Evolutionary conservation across 1,139 yeast species (phyloP), one percentile per base, ranked within the genome.

Genomic region (Taiozyma onychis): DNA sequence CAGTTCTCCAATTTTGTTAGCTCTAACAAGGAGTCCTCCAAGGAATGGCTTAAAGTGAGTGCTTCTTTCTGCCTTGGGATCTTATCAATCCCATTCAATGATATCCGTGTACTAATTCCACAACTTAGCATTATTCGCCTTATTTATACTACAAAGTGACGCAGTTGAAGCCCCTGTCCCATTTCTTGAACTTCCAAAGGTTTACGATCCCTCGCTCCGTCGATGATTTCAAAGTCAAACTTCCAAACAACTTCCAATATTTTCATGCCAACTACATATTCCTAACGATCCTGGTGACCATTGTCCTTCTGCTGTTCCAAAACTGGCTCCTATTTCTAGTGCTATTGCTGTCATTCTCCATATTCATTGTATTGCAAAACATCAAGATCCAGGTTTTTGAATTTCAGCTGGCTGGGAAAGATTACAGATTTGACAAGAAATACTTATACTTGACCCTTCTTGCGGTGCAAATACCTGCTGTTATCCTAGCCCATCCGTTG

Each of bases 261-360:
- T 54, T 54, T 39, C 47, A 47, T 39, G 51, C 50, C 34, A 54
- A 52, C 34, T 54, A 54, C 37, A 47, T 54, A 2, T 44, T 54
- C 7, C 34, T 54, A 4, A 32, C 45, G 2, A 4, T 50, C 4
- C 5, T 50, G 1, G 30, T 52, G 3, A 14, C 48, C 14, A 3
- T 52, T 5, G 14, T 47, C 4, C 44, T 49, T 18, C 21, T 54
- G 8, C 21, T 52, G 22, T 37, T 37, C 14, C 43, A 35, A 18
- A 54, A 54, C 32, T 35, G 45, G 13, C 46, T 35, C 26, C 21
- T 54, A 18, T 46, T 54, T 6, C 13, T 52, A n/a, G 39, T 49
- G 1, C 11, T 51, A 11, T 26, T 39, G 2, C 30, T 16, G 2
- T 39, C 49, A 4, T 14, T 43, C 13, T 41, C 9, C 18, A 52